Conservation (phyloP, 768 basidiomycete species). For the Ramaria sp. region DNA sequence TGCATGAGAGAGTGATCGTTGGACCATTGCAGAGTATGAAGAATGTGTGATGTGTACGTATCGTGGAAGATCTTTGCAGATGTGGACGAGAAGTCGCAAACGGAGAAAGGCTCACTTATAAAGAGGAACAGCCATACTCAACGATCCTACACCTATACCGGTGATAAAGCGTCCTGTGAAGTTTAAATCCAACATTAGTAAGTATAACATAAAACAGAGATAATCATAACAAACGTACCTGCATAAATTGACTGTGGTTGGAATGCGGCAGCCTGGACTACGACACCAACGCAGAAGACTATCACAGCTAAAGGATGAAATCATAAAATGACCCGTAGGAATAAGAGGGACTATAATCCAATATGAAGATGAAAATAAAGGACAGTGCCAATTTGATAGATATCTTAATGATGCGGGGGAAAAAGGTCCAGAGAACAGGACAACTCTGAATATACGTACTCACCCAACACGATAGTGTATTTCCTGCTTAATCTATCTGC, state of each 20-base stretch:
- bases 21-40: not conserved
- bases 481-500: constrained; percentile 68
- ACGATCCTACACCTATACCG: constrained; percentile 70
- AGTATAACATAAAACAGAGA: not conserved
- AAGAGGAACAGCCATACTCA: constrained; percentile 76
- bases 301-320: constrained; percentile 33
- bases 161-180: constrained; percentile 55
- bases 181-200: not conserved
- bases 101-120: constrained; percentile 34
- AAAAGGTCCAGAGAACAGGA: no score
- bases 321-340: constrained; percentile 16
- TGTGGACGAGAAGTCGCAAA: not conserved
- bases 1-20: not conserved
- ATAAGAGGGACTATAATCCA: not conserved
- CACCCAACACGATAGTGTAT: constrained; percentile 45
- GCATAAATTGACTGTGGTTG: constrained; percentile 55
- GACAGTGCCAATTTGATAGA: no score
- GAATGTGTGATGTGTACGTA: no score
- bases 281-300: constrained; percentile 60
- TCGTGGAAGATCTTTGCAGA: no score
- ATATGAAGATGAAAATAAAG: not conserved
- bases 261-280: constrained; percentile 56
- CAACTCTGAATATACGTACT: constrained; percentile 24
- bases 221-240: constrained; percentile 20
- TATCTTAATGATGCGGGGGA: no score